Percentiles rank a stretch among this genome's conserved stretches.
phyloP scores from a whole-genome alignment of 2,329 filamentous ascomycete species.

The Aureobasidium uvarum region DNA sequence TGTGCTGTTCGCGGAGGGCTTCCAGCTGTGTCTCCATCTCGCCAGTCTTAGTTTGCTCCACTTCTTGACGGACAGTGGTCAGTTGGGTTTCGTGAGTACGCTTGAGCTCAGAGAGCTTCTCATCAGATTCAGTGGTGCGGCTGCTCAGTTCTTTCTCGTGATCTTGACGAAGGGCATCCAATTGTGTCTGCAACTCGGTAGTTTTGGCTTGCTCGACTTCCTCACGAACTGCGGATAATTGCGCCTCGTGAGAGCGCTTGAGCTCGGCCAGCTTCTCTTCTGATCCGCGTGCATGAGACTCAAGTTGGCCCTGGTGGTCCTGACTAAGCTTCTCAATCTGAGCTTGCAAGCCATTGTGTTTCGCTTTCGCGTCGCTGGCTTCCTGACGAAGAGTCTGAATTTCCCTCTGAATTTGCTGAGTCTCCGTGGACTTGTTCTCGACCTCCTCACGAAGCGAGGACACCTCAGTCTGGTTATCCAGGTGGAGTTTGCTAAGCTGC shows the following conservation, averaged over 20 bases:
- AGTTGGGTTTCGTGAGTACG: neutral
- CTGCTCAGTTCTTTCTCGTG: constrained; percentile 10
- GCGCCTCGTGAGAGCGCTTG: neutral
- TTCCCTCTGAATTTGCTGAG: neutral
- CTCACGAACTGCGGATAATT: neutral
- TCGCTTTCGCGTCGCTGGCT: constrained; percentile 10
- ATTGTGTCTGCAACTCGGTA: neutral
- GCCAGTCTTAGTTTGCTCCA: neutral
- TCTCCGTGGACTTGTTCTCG: constrained; percentile 1
- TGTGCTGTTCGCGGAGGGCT: neutral
- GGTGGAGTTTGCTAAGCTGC: constrained; percentile 15
- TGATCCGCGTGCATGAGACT: neutral
- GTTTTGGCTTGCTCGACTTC: constrained; percentile 14
- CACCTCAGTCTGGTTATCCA: constrained; percentile 4
- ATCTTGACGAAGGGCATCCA: neutral
- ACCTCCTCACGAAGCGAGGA: constrained; percentile 1
- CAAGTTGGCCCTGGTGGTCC: constrained; percentile 1
- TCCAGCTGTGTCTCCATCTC: constrained; percentile 15
- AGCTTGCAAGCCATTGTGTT: constrained; percentile 12
- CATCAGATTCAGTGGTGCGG: neutral
- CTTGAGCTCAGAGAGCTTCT: constrained; percentile 7
- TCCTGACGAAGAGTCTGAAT: neutral
- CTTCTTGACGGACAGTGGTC: constrained; percentile 5
- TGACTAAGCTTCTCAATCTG: constrained; percentile 5
- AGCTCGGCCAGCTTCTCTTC: constrained; percentile 6